Evolutionary conservation across 2,329 filamentous ascomycete species (phyloP), one percentile per base, ranked within the genome.

Genomic region (Cercospora canescens): DNA sequence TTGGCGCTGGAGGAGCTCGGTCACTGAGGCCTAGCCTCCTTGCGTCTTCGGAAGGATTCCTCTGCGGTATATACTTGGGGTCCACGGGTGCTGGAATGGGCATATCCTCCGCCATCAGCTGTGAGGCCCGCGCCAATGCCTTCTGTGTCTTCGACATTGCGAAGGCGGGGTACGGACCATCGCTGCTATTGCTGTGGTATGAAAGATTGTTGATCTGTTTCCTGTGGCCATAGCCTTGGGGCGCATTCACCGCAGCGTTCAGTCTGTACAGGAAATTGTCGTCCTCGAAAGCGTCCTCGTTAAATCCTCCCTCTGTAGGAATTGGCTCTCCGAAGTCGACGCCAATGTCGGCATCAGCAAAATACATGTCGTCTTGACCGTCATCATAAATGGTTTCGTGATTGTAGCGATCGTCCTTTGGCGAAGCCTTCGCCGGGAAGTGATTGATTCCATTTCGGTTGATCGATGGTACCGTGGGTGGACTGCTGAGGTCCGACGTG

Each of bases 1-100:
- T 87, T 24, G 85, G 88, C 69, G 84, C 83, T 5, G 81, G 83
- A 7, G 87, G 86, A 64, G 85, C 85, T 62, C 65, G 65, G 16
- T 67, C 70, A 58, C 74, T 75, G 12, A 73, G 45, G n/a, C 75
- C 75, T 21, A 74, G 56, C 12, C 75, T 62, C 62, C 75, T 77
- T 9, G 75, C 74, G 62, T 76, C 75, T 45, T 76, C 74, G 2
- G 71, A 74, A 4, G 75, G 73, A 56, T 76, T 76, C 41, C 74
- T 71, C 48, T 76, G 75, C 1, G 75, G 75, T 7, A 76, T 71
- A 55, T 71, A 71, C 45, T 71, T 74, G 12, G 74, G 70, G 34
- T 76, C 74, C 8, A 71, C 69, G 11, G 72, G 69, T 16, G 58
- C 69, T 37, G 67, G 67, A 54, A 76, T 59, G 1, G 74, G 70